phyloP scores from a whole-genome alignment of 164 flowering plant genomes.

The Kingdonia uniflora region DNA sequence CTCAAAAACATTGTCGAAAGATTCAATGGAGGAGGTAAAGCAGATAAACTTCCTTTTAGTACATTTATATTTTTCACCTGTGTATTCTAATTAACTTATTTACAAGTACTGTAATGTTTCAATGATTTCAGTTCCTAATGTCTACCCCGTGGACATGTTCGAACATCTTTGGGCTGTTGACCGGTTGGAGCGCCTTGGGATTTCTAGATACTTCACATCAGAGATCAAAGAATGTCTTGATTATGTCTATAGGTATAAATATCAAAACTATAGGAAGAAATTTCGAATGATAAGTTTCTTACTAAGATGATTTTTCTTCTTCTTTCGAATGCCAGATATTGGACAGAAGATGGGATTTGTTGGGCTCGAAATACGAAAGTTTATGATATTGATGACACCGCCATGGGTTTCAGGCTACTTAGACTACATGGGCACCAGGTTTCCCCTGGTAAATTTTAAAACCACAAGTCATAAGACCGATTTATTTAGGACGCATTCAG shows the following conservation, averaged over 20 bases:
- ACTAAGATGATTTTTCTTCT: not conserved
- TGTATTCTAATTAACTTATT: no score
- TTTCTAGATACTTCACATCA: conserved; percentile 42
- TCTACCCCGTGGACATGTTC: conserved; percentile 60
- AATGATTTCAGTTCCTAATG: conserved; percentile 37
- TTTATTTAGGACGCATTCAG: not conserved
- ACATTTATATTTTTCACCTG: no score
- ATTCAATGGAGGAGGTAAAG: conserved; percentile 24
- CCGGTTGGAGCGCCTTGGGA: conserved; percentile 65
- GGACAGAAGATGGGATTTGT: conserved; percentile 12
- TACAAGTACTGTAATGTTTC: not conserved
- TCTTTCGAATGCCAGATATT: conserved; percentile 3
- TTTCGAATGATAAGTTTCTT: no score
- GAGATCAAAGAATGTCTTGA: conserved; percentile 42
- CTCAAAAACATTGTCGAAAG: conserved; percentile 22
- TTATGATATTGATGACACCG: conserved; percentile 17
- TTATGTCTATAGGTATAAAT: conserved; percentile 50
- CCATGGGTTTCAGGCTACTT: conserved; percentile 17
- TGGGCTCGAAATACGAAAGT: conserved; percentile 16
- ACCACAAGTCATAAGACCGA: not conserved
- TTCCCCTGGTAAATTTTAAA: conserved; percentile 11
- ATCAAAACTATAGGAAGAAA: no score
- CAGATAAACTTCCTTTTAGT: not conserved
- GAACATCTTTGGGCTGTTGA: conserved; percentile 69
- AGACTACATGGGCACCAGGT: conserved; percentile 16